Conservation (phyloP, 495 filamentous ascomycete species). For the Lentithecium fluviatile region DNA sequence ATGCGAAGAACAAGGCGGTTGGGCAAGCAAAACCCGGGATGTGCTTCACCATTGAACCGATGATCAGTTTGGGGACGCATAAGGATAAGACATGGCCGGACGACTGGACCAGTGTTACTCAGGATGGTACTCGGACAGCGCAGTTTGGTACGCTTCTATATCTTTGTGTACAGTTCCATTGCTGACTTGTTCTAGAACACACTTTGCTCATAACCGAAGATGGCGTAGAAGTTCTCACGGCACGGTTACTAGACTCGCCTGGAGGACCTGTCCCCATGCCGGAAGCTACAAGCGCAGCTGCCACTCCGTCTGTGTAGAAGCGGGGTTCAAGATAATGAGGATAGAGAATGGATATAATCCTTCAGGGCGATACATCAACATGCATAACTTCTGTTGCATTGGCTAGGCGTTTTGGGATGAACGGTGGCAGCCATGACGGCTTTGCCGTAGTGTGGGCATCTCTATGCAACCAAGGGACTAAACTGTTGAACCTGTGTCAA, state of each 20-base stretch:
- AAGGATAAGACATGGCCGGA: conserved; percentile 50
- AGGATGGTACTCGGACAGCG: conserved; percentile 43
- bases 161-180: not conserved
- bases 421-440: too few relatives aligned
- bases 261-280: conserved; percentile 71
- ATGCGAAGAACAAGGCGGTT: conserved; percentile 50
- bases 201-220: conserved; percentile 91
- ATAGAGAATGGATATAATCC: too few relatives aligned
- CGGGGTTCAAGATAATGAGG: too few relatives aligned
- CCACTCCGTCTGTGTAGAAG: too few relatives aligned
- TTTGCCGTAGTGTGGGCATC: too few relatives aligned
- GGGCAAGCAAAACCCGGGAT: conserved; percentile 47
- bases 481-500: too few relatives aligned
- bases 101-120: conserved; percentile 49
- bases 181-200: conserved; percentile 63
- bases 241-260: conserved; percentile 74
- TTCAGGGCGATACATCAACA: too few relatives aligned
- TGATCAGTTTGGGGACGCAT: conserved; percentile 46
- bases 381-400: too few relatives aligned
- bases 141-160: conserved; percentile 44
- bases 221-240: conserved; percentile 91
- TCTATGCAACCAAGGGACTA: too few relatives aligned
- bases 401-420: too few relatives aligned
- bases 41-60: conserved; percentile 50
- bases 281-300: conserved; percentile 9